phyloP scores from a whole-genome alignment of 176 grass and related monocot species.

The Pontederia paniculata region DNA sequence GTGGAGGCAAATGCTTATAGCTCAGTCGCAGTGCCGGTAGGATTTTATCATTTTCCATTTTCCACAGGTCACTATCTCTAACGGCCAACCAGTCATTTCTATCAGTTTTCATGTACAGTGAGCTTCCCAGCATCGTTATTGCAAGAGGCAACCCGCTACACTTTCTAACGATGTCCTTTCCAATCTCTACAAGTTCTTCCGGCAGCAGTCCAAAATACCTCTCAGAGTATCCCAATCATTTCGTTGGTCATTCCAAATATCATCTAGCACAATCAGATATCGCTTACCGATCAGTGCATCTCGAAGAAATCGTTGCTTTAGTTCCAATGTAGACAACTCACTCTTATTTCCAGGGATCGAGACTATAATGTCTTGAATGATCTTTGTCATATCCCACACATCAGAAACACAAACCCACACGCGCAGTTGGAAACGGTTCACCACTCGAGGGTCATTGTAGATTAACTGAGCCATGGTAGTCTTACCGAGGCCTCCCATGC shows the following conservation, averaged over 20 bases:
- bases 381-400: conserved; percentile 5
- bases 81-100: conserved; percentile 2
- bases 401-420: conserved; percentile 34
- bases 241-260: conserved; percentile 24
- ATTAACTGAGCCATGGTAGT: conserved; percentile 33
- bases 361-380: conserved; percentile 16
- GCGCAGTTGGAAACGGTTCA: conserved; percentile 14
- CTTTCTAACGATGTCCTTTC: conserved; percentile 10
- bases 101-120: conserved; percentile 3
- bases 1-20: conserved; percentile 21
- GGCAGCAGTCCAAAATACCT: background rate
- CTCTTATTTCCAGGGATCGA: background rate
- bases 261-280: conserved; percentile 22
- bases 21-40: conserved; percentile 14
- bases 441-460: conserved; percentile 9
- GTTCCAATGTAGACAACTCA: background rate
- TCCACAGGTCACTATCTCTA: conserved; percentile 10
- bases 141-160: conserved; percentile 26
- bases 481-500: conserved; percentile 43
- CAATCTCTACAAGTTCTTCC: conserved; percentile 2
- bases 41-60: background rate
- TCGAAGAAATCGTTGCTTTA: background rate
- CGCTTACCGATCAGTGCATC: background rate
- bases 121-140: background rate
- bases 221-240: conserved; percentile 8